These are phyloP conservation scores for Coemansia sp. DNA, from an alignment of 192 early-diverging fungal genomes.

Conservation along the genomic window DNA sequence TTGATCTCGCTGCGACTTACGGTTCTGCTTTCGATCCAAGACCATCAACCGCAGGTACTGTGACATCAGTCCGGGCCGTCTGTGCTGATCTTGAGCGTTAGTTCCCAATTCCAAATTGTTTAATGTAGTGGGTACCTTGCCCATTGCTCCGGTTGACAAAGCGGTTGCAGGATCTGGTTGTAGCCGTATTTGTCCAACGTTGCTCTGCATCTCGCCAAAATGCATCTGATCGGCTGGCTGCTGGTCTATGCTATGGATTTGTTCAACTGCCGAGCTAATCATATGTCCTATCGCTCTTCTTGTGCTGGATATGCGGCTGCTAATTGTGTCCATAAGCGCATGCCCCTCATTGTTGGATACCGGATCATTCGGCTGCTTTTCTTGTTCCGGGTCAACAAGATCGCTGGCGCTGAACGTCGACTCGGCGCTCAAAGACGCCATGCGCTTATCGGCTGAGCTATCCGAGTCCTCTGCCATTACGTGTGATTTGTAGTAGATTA, in stretches of 20 bases:
- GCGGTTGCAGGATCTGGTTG: constrained; percentile 30
- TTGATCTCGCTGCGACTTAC: background rate
- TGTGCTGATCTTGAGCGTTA: background rate
- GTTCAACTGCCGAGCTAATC: constrained; percentile 25
- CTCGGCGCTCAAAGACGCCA: background rate
- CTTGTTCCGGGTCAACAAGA: background rate
- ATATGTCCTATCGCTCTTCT: constrained; percentile 12
- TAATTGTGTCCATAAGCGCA: constrained; percentile 8
- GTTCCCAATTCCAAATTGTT: constrained; percentile 2
- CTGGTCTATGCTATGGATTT: constrained; percentile 34
- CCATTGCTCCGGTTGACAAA: constrained; percentile 6
- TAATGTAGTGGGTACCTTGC: background rate
- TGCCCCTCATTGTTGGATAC: background rate
- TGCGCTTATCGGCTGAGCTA: background rate
- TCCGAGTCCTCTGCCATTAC: background rate
- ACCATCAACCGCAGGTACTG: constrained; percentile 41
- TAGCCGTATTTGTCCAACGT: constrained; percentile 41
- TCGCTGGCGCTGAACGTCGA: background rate
- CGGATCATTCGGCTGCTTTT: background rate
- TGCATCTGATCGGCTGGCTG: constrained; percentile 12
- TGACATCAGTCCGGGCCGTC: constrained; percentile 32
- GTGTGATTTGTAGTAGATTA: background rate
- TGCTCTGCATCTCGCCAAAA: constrained; percentile 19
- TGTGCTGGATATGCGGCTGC: constrained; percentile 9
- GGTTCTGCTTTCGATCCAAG: constrained; percentile 21